Conservation (phyloP, 106 monocot species). For the Apostasia ramifera region DNA sequence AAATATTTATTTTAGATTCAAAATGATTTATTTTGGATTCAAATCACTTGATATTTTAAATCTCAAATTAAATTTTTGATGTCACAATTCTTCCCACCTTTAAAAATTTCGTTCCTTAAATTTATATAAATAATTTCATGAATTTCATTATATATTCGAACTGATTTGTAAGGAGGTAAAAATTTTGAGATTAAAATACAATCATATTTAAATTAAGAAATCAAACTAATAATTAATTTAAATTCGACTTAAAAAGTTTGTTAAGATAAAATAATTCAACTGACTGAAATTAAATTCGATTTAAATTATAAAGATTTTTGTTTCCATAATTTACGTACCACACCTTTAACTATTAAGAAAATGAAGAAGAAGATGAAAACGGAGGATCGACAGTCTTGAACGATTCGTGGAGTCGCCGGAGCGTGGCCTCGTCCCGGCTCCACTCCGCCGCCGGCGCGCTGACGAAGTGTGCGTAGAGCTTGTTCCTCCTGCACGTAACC, state of each 20-base stretch:
- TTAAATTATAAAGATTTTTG: no score
- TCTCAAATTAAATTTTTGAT: no score
- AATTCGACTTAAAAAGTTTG: background rate
- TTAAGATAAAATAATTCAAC: background rate
- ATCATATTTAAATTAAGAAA: no score
- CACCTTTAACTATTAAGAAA: background rate
- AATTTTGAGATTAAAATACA: no score
- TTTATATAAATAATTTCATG: no score
- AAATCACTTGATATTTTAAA: no score
- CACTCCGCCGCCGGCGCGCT: conserved; percentile 79
- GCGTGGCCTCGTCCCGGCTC: conserved; percentile 62
- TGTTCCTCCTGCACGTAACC: conserved; percentile 85
- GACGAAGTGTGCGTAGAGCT: conserved; percentile 90
- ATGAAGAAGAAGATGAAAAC: conserved; percentile 2
- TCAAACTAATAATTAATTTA: background rate
- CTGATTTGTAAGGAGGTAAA: no score
- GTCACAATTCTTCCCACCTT: no score
- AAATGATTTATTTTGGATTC: no score
- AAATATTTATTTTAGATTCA: no score
- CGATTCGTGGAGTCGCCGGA: conserved; percentile 64
- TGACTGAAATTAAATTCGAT: background rate
- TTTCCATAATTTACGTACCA: background rate
- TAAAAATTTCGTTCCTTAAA: no score
- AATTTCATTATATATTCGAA: no score
- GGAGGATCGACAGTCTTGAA: conserved; percentile 57